Evolutionary conservation across 1,284 basidiomycete species (phyloP), one percentile per base, ranked within the genome.

Genomic region (Farysia itapuensis): DNA sequence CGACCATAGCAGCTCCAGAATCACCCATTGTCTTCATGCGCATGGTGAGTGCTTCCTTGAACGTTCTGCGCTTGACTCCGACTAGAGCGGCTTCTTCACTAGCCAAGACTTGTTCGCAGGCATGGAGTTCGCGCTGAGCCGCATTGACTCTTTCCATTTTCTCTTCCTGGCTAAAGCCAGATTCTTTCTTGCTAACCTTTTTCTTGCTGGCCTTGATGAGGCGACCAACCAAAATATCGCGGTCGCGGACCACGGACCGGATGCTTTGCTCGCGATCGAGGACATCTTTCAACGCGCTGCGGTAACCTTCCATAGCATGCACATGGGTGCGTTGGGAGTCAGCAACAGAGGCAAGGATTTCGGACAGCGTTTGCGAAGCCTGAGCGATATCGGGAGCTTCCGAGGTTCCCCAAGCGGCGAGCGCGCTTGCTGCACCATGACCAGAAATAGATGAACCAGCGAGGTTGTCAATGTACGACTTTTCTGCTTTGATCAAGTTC

Each of bases 381-480:
- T 72, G 64, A 15, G 69, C 69, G 23, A 76, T 66, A 44, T 75
- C 75, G 2, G 68, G 64, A 13, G 72, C 69, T 47, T 78, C 77
- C 13, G 74, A 72, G 18, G 77, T 77, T 35, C 77, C 78, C 78
- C 78, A 79, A 2, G 78, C 77, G 24, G 70, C 70, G 39, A 79
- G 51, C 4, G 78, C 74, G 19, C 75, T 67, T 8, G 73, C 69
- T 8, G 78, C 78, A 18, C 65, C 64, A 30, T 59, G 41, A 14
- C 52, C 45, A 9, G 65, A 52, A 5, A 44, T 24, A 29, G 71
- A 65, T 4, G 60, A 40, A 11, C 50, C 38, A 26, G 66, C 47
- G 15, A 70, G 63, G 38, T 72, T 60, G 21, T 69, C 69, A 33
- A 69, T 63, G 45, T 68, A 77, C 34, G 67, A 61, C 57, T 77